Evolutionary conservation across 2,329 filamentous ascomycete genomes (phyloP), one percentile per base, ranked within the genome.

Genomic region (Fusarium stilboides): DNA sequence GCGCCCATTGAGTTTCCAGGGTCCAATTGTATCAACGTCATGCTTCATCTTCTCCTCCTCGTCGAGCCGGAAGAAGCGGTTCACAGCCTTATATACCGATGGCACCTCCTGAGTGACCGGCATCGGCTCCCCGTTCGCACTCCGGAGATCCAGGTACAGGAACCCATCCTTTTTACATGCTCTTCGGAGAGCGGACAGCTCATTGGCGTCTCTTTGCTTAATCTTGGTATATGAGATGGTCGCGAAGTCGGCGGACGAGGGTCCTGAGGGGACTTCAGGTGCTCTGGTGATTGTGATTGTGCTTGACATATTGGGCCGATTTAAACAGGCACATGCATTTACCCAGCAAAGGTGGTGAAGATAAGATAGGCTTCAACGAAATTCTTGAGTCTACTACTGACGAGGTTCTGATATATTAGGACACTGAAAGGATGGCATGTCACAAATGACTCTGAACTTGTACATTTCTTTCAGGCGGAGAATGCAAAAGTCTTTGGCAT

Each of bases 1-100:
- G 17, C 4, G 6, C 34, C 34, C 34, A 17, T 40, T 51, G 34
- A 51, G 47, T 34, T 51, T 51, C 47, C 34, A 51, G 8, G 47
- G 8, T n/a, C 47, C 17, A 9, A 39, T 51, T 28, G 22, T 24
- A 19, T 51, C 47, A 7, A 51, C 34, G 3, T 51, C 47, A 39
- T 39, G 19, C 22, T 39, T 39, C 22, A 39, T 51, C 47, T 39
- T 51, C 34, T 13, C 1, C 10, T 4, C n/a, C 4, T 39, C 37
- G 15, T 33, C 24, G 12, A 53, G 19, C 37, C 19, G 37, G 19
- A 44, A 53, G 37, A 53, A 33, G 3, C n/a, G n/a, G 14, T 34
- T 19, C 1, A 28, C 34, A 12, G n/a, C 47, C 34, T 51, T 51
- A 4, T 51, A 39, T 28, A 40, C 34, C 6, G n/a, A 39, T 4